Conservation (phyloP, 345 rosid genomes). For the Xanthoceras sorbifolium region DNA sequence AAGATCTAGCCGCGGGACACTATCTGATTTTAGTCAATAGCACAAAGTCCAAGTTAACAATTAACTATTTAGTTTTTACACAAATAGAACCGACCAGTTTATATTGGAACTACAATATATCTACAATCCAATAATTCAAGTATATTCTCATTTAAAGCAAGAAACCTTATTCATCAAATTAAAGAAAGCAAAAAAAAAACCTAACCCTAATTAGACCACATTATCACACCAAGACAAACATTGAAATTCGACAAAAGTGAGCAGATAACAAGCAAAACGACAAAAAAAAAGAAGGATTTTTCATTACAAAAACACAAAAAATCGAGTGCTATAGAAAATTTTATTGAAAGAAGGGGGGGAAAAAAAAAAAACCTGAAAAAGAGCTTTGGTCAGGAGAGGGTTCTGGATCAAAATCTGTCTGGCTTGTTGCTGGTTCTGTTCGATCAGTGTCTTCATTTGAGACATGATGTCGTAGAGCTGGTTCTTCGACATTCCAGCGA, state of each 20-base stretch:
- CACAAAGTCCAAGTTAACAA: neutral
- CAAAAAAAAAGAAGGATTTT: neutral
- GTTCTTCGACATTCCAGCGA: conserved; percentile 92
- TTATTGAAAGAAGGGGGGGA: neutral
- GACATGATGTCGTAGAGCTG: conserved; percentile 94
- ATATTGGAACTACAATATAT: neutral
- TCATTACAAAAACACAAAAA: neutral
- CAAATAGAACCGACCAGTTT: neutral
- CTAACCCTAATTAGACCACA: conserved; percentile 13
- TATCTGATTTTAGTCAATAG: neutral
- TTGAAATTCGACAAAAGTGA: neutral
- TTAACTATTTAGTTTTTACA: too few species aligned
- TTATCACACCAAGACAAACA: neutral
- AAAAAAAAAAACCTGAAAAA: conserved; percentile 73
- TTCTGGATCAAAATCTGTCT: conserved; percentile 79
- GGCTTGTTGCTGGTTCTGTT: conserved; percentile 90
- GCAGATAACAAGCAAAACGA: neutral
- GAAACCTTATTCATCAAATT: neutral
- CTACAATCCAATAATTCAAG: neutral
- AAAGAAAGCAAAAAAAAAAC: neutral
- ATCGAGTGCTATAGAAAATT: too few species aligned
- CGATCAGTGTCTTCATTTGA: conserved; percentile 93
- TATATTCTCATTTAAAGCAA: neutral
- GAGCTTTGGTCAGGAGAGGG: conserved; percentile 87
- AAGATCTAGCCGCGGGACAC: neutral